Base-by-base conservation (phyloP, 371 early-diverging fungal genomes). In the Mucor circinelloides region DNA sequence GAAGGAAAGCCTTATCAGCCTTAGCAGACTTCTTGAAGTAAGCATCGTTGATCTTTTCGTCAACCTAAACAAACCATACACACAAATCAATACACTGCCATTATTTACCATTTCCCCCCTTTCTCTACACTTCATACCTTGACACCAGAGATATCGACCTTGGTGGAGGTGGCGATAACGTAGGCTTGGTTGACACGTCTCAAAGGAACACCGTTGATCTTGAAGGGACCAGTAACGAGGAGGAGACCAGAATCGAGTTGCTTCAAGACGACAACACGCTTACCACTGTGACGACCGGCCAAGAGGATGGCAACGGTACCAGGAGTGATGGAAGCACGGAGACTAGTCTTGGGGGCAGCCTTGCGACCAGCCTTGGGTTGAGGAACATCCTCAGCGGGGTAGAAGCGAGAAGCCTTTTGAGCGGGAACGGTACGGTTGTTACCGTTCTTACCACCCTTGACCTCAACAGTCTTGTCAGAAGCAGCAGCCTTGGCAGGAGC, bases 221-320 rank as follows among this genome's bases (percentile, higher is more conserved):
- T 93, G 94, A 91, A 95, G 67, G 99, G 99, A 66, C 99, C 99
- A 71, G 97, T 93, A 74, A 98, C 96, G 71, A 99, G 90, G 70
- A 99, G 87, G 70, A 98, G 90, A 76, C 99, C 99, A 67, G 92
- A 91, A 67, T 87, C 90, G 73, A 99, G 91, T 85, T 95, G 95
- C 93, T 96, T 97, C 85, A 99, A 88, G 92, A 94, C 97, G 60
- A 99, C 98, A 72, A 98, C 99, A 69, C 97, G 93, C 93, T 97
- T 97, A 70, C 99, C 99, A 68, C 95, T 91, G 94, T 91, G 96
- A 68, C 97, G 93, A 76, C 98, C 99, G 63, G 98, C 93, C 74
- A 99, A 87, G 66, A 99, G 87, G 79, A 99, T 97, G 71, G 97
- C 88, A 76, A 99, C 96, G 80, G 99, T 95, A 74, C 99, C 98